Evolutionary conservation across 495 filamentous ascomycete species (phyloP), one percentile per base, ranked within the genome.

Genomic region (Venustampulla echinocandica): DNA sequence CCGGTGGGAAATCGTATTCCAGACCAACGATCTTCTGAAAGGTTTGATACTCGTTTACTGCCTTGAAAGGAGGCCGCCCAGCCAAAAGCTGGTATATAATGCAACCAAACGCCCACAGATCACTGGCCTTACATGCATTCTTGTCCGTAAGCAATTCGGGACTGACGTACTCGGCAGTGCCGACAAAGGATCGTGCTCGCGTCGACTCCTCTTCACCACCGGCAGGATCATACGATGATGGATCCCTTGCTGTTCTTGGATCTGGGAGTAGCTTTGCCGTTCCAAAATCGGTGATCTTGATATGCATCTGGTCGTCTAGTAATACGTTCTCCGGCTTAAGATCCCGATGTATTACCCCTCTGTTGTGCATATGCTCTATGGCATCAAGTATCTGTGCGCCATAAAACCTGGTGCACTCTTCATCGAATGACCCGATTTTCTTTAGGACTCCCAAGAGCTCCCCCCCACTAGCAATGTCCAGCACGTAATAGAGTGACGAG

Each of bases 91-190:
- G 93, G 62, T 95, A 99, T 47, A 99, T 83, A 50, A 99, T 99
- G 64, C 93, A 99, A n/a, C 93, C 93, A 69, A 97, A 96, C 2
- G 93, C 93, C 93, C 93, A 99, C 24, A 99, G 65, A 62, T 99
- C 93, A 58, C 90, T 95, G 17, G 93, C 88, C 67, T 97, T 99
- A 69, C 93, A 95, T 9, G 90, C 92, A 52, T 87, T 89, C 69
- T 97, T 97, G 52, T 95, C 86, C 1, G 83, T 94, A 50, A 99
- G 70, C 23, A 99, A 73, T 56, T 99, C 93, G 0, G 93, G 93
- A 56, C 89, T 95, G 52, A 99, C 93, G 59, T 99, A 99, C 62
- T 99, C 93, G 1, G 93, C 93, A 4, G 93, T 99, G 39, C 93
- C 93, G 18, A 99, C 93, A 65, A 99, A 99, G 3, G 92, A 97